Percentiles rank a stretch among this genome's conserved stretches.
Evolutionary conservation across 2,329 filamentous ascomycete genomes (phyloP).

Genomic region (Hypomyces perniciosus): DNA sequence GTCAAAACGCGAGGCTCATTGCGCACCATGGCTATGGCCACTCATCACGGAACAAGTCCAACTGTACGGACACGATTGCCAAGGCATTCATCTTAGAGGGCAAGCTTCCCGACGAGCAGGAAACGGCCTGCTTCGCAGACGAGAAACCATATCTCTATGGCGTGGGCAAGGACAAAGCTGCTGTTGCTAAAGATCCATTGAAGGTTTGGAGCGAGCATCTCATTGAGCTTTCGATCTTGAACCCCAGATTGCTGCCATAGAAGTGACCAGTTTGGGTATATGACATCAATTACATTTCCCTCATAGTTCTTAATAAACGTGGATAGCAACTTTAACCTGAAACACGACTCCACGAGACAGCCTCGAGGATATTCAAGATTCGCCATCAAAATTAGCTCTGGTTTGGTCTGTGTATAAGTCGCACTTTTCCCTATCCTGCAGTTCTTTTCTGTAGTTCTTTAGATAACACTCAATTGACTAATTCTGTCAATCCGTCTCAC

Average conservation of each 20-base stretch:
- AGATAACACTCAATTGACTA: too few species aligned
- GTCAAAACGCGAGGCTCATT: constrained; percentile 40
- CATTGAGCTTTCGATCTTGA: constrained; percentile 12
- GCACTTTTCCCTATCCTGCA: too few species aligned
- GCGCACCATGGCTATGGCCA: constrained; percentile 47
- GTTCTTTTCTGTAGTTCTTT: too few species aligned
- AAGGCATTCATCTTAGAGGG: constrained; percentile 37
- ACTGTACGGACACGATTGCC: constrained; percentile 38
- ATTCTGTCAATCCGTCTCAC: too few species aligned
- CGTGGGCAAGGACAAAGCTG: constrained; percentile 9
- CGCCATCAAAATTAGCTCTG: too few species aligned
- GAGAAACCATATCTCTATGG: constrained; percentile 43
- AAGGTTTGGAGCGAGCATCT: constrained; percentile 17
- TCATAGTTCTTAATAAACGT: too few species aligned
- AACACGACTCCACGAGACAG: too few species aligned
- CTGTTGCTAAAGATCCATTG: constrained; percentile 8
- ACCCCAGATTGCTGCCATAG: constrained; percentile 8
- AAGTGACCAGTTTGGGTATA: constrained; percentile 3
- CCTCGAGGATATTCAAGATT: too few species aligned
- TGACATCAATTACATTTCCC: too few species aligned
- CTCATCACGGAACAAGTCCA: constrained; percentile 38
- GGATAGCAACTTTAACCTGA: too few species aligned
- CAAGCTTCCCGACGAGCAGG: constrained; percentile 32
- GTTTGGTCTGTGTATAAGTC: too few species aligned
- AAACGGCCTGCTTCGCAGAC: constrained; percentile 42